These are phyloP conservation scores for Chimonanthus praecox DNA, from an alignment of 164 flowering plant genomes.

Conservation along the genomic window DNA sequence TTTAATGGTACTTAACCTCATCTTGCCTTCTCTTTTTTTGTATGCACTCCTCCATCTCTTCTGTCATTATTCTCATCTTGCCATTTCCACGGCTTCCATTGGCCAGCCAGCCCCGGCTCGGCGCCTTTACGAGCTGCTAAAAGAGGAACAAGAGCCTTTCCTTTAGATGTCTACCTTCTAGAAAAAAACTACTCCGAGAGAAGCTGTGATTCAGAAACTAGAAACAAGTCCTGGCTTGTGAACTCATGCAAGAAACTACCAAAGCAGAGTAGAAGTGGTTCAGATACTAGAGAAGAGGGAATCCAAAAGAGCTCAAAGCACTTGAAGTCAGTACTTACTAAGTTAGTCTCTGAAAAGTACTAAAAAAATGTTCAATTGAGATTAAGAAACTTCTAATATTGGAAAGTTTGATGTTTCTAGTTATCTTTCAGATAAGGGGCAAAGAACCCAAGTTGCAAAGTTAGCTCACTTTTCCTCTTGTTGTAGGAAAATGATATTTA, in stretches of 20 bases:
- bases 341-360: constrained; percentile 16
- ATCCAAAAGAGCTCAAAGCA: constrained; percentile 22
- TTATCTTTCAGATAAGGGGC: constrained; percentile 3
- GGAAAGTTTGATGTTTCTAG: constrained; percentile 2
- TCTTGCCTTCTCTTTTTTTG: no score
- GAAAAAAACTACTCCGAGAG: constrained; percentile 42
- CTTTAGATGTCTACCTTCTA: constrained; percentile 38
- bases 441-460: constrained; percentile 14
- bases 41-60: no score
- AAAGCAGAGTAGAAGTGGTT: not conserved
- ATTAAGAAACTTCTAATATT: constrained; percentile 3
- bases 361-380: constrained; percentile 9
- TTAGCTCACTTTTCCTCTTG: constrained; percentile 31
- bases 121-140: constrained; percentile 48
- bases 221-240: constrained; percentile 9
- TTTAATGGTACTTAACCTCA: no score
- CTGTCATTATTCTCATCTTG: no score
- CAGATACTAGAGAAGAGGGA: constrained; percentile 18
- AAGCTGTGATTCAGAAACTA: constrained; percentile 10
- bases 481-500: constrained; percentile 20
- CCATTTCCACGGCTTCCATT: no score
- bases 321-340: constrained; percentile 26
- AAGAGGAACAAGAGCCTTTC: constrained; percentile 73
- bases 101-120: constrained; percentile 13
- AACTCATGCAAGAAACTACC: constrained; percentile 11